These are phyloP conservation scores for Verticillium isaacii DNA, from an alignment of 2,329 filamentous ascomycete species.

Conservation along the genomic window DNA sequence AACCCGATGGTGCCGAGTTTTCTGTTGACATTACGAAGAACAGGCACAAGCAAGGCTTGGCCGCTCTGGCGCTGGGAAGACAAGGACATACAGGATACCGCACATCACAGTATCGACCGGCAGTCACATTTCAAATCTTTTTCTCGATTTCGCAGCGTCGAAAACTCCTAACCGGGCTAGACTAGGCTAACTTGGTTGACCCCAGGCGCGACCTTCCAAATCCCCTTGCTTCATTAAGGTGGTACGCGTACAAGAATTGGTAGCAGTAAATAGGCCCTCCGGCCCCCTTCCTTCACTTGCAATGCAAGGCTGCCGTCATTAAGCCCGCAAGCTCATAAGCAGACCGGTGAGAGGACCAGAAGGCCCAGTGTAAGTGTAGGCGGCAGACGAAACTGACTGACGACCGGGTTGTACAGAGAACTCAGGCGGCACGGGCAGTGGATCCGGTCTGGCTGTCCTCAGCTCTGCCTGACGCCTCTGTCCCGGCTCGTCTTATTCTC, in stretches of 20 bases:
- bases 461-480: not conserved
- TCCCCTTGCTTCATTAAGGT: conserved; percentile 10
- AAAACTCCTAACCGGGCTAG: not conserved
- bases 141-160: not conserved
- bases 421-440: not conserved
- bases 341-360: not conserved
- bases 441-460: not conserved
- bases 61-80: not conserved
- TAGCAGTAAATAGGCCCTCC: conserved; percentile 11
- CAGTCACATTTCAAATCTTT: not conserved
- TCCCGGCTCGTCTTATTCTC: not conserved
- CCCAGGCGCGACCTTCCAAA: not conserved
- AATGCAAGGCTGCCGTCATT: conserved; percentile 1
- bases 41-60: no score
- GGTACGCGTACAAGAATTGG: conserved; percentile 15
- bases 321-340: conserved; percentile 6
- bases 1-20: no score
- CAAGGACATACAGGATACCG: not conserved
- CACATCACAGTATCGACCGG: not conserved
- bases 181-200: not conserved
- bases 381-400: not conserved
- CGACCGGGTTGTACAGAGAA: not conserved
- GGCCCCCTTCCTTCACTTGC: conserved; percentile 6
- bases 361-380: not conserved
- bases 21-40: no score